phyloP scores from a whole-genome alignment of 2,329 filamentous ascomycete genomes.

The Neocucurbitaria cava region DNA sequence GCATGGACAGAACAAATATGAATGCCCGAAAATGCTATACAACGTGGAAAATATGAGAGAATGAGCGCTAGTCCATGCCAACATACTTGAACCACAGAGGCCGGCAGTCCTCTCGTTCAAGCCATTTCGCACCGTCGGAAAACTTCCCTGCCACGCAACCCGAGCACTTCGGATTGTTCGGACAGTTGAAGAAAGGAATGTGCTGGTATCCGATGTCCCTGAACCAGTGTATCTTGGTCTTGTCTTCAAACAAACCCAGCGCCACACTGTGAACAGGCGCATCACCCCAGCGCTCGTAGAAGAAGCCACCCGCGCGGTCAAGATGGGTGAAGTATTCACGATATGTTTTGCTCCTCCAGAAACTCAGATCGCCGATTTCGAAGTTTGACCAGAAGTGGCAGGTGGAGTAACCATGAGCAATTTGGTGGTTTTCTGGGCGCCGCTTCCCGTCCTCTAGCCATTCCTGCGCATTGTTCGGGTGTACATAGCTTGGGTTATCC shows the following conservation, averaged over 20 bases:
- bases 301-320: constrained; percentile 93
- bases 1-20: not conserved
- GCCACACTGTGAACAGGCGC: constrained; percentile 96
- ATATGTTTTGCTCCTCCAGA: constrained; percentile 90
- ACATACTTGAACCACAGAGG: constrained; percentile 98
- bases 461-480: constrained; percentile 82
- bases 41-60: not conserved
- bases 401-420: constrained; percentile 92
- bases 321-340: constrained; percentile 97
- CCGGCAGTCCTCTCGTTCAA: constrained; percentile 90
- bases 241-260: constrained; percentile 89
- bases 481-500: constrained; percentile 80
- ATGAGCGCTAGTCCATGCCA: constrained; percentile 68
- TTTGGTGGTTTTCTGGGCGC: constrained; percentile 78
- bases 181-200: constrained; percentile 98
- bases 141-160: constrained; percentile 87
- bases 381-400: constrained; percentile 99
- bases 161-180: constrained; percentile 91
- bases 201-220: constrained; percentile 99
- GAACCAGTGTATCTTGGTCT: constrained; percentile 95
- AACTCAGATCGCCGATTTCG: constrained; percentile 90
- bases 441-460: constrained; percentile 84
- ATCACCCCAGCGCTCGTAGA: constrained; percentile 98
- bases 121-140: constrained; percentile 84
- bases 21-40: not conserved